These are phyloP conservation scores for Gamarada debralockiae DNA, from an alignment of 495 filamentous ascomycete species.

Conservation along the genomic window DNA sequence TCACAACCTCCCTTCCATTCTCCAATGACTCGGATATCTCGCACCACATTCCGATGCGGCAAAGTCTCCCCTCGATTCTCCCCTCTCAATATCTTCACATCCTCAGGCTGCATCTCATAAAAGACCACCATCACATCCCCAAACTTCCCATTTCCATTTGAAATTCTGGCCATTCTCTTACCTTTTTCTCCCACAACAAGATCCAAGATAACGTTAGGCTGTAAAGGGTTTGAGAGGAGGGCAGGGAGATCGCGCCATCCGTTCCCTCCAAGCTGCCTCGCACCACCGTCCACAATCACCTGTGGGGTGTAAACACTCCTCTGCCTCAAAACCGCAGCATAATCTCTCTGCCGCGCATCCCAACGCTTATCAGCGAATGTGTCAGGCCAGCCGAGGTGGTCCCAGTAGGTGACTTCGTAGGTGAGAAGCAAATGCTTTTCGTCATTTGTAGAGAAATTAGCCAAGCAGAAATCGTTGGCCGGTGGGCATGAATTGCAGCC, in stretches of 20 bases:
- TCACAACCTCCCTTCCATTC: constrained; percentile 23
- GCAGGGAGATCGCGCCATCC: background rate
- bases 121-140: constrained; percentile 13
- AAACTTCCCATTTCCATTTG: background rate
- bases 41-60: constrained; percentile 19
- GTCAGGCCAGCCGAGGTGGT: constrained; percentile 24
- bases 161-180: background rate
- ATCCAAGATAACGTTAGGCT: constrained; percentile 5
- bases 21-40: constrained; percentile 14
- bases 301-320: constrained; percentile 18
- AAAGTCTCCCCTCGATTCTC: constrained; percentile 23
- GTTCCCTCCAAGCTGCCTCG: constrained; percentile 12
- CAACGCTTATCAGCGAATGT: constrained; percentile 8
- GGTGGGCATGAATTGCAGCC: constrained; percentile 21
- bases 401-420: constrained; percentile 23
- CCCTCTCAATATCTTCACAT: constrained; percentile 22
- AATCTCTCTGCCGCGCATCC: constrained; percentile 19
- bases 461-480: constrained; percentile 1
- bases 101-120: constrained; percentile 13
- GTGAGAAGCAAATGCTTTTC: constrained; percentile 20
- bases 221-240: too few relatives aligned
- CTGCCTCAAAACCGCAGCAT: constrained; percentile 11
- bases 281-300: constrained; percentile 20
- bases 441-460: constrained; percentile 1
- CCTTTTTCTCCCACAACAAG: background rate